A percentile compares a stretch with the other conserved stretches of the same genome.
These are phyloP conservation scores for Xylaria sp. DNA, from an alignment of 2,329 filamentous ascomycete genomes.

Conservation along the genomic window DNA sequence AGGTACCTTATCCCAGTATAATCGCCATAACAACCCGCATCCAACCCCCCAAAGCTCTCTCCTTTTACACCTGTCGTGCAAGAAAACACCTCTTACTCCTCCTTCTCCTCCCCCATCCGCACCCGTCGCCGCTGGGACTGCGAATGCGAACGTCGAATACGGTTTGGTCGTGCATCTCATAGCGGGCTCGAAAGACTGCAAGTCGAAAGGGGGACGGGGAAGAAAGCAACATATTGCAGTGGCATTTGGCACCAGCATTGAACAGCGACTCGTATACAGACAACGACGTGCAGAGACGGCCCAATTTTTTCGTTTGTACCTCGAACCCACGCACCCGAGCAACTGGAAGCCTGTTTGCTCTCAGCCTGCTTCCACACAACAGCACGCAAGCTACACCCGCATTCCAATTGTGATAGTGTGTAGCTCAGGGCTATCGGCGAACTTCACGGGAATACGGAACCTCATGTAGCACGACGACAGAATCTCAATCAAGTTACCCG, in stretches of 20 bases:
- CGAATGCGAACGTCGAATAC: slow-evolving; percentile 22
- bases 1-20: slow-evolving; percentile 31
- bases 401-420: background rate
- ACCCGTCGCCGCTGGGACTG: slow-evolving; percentile 17
- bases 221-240: slow-evolving; percentile 12
- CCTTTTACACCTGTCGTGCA: slow-evolving; percentile 19
- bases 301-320: slow-evolving; percentile 22
- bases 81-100: slow-evolving; percentile 21
- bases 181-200: slow-evolving; percentile 4
- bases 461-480: slow-evolving; percentile 11
- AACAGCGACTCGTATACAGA: background rate
- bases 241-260: background rate
- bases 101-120: slow-evolving; percentile 12
- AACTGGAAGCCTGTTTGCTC: slow-evolving; percentile 1
- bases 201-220: slow-evolving; percentile 29
- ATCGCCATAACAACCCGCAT: slow-evolving; percentile 42
- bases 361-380: slow-evolving; percentile 10
- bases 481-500: slow-evolving; percentile 13
- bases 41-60: slow-evolving; percentile 29
- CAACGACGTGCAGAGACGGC: slow-evolving; percentile 21
- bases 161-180: slow-evolving; percentile 14
- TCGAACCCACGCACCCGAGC: slow-evolving; percentile 12
- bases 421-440: background rate
- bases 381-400: slow-evolving; percentile 13
- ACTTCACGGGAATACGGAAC: background rate